Evolutionary conservation across 495 filamentous ascomycete species (phyloP), one percentile per base, ranked within the genome.

Genomic region (Podospora comata): DNA sequence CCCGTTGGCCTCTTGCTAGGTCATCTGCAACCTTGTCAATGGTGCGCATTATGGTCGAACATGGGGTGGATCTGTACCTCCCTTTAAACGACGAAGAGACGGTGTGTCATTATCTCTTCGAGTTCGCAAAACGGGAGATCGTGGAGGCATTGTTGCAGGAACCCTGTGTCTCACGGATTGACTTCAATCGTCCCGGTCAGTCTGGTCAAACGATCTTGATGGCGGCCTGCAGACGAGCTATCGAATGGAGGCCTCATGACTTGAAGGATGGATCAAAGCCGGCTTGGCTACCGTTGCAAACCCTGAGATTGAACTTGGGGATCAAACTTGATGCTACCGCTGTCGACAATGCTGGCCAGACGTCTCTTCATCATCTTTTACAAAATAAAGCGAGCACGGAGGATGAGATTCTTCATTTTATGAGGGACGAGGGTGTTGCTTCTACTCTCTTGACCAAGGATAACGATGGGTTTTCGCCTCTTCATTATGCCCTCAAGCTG

Each of bases 321-420:
- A 32, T 7, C 30, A 32, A 32, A 7, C 72, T 65, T 2, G 66
- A 76, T 69, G 65, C 68, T 5, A 65, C 70, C 3, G 39, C 62
- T 2, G 44, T 73, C 20, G 75, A 77, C 66, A 70, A 71, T 20
- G 53, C 70, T 20, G 72, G 74, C 39, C 67, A 72, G 28, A 75
- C 71, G 28, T 71, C 72, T 16, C 62, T 79, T 4, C 77, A 79
- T 64, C 66, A 72, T 39, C 70, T 79, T 28, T 66, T 77, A 0
- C 62, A 73, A 18, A 71, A 78, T 63, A 48, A 65, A 5, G 69
- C 69, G 23, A 23, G 23, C n/a, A 63, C 65, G 32, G 39, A 62
- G 56, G 68, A 77, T 19, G 68, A 73, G 3, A 65, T 60, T 26
- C 54, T 71, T 44, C 58, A 23, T 5, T 60, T 66, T 19, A 27